These are phyloP conservation scores for Porphyridium purpureum DNA, from an alignment of 23 red algal species.

Conservation along the genomic window DNA sequence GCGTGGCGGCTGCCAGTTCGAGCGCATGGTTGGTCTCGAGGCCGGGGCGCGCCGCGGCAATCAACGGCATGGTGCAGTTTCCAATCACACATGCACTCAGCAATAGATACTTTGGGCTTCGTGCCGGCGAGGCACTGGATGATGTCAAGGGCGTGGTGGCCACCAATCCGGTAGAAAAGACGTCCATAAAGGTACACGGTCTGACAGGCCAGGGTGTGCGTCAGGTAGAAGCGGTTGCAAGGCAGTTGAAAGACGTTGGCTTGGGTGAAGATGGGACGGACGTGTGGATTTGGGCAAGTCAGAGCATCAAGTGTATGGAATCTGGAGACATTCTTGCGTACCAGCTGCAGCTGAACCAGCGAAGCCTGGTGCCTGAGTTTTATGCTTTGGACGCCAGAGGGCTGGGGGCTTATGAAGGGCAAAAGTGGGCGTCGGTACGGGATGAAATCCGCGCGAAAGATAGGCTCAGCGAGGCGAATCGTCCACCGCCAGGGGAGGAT, in stretches of 20 bases:
- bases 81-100: conserved; percentile 32
- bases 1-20: too few relatives aligned
- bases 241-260: conserved; percentile 3
- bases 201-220: conserved; percentile 33
- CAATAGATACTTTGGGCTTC: conserved; percentile 61
- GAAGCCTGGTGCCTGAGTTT: conserved; percentile 75
- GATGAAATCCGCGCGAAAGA: conserved; percentile 16
- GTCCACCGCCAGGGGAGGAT: conserved; percentile 55
- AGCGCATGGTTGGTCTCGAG: too few relatives aligned
- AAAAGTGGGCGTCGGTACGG: conserved; percentile 4
- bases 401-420: conserved; percentile 49
- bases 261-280: conserved; percentile 1
- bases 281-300: conserved; percentile 63
- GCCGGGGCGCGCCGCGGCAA: too few relatives aligned
- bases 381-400: conserved; percentile 54
- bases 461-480: conserved; percentile 4
- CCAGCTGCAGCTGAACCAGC: conserved; percentile 21
- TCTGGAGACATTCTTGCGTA: conserved; percentile 51
- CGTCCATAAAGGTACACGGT: conserved; percentile 20
- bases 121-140: conserved; percentile 57
- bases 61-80: too few relatives aligned
- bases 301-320: conserved; percentile 34
- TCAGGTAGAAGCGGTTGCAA: conserved; percentile 11
- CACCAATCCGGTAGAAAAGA: conserved; percentile 73
- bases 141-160: conserved; percentile 10